Base-by-base conservation (phyloP, 129 eudicot genomes). In the Lactuca saligna region DNA sequence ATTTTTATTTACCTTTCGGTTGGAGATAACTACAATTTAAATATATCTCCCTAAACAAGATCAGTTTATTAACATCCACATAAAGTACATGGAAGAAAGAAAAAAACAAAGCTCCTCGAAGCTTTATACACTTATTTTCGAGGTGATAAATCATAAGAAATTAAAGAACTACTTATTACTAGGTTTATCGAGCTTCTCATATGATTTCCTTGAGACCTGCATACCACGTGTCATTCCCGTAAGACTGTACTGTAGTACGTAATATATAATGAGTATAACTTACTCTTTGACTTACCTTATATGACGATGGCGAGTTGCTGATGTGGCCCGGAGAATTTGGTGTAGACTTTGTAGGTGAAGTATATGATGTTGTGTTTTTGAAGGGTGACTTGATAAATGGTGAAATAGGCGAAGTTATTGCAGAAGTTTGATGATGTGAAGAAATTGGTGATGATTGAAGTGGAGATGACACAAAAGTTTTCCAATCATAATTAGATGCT, bases 361-460 rank as follows among this genome's bases (percentile, higher is more conserved):
- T 67, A 65, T 76, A 72, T 12, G 76, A 63, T 38, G 78, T 78
- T 56, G 85, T 77, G 39, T 80, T 81, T 39, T 51, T 54, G 5
- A 83, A 46, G 17, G 91, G 91, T n/a, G 96, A 88, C 64, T 72
- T 85, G 17, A 75, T 62, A 69, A 75, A 85, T 3, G 91, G 83
- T 6, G 88, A 80, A 38, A 79, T 53, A 13, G 91, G 96, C 15
- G 91, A 85, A 32, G 73, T 81, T 4, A 69, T 60, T 39, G 71
- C 70, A 12, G 84, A 72, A 41, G 61, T 72, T 1, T 63, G 83
- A 68, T 79, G 69, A 54, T 74, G 77, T 10, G 85, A 55, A 44
- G 73, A 75, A 29, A 33, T 34, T 51, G 90, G 79, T 9, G 71
- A 48, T 42, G 83, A 68, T 69, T 78, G 68, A 65, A 65, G 66